These are phyloP conservation scores for Calocybe gambosa DNA, from an alignment of 1,284 basidiomycete species.

Conservation along the genomic window DNA sequence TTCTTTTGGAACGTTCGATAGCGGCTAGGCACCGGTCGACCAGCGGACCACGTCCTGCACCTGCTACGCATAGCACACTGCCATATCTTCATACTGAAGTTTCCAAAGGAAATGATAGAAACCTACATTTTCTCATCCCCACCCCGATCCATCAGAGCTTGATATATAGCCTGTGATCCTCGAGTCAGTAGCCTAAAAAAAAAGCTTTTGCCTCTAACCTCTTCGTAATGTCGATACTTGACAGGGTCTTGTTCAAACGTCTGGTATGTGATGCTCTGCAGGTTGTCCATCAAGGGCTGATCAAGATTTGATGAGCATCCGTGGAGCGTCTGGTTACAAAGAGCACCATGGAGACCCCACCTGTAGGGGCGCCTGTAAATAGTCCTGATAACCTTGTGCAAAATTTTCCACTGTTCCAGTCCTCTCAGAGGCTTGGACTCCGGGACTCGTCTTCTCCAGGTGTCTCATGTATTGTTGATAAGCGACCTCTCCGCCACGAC, in stretches of 20 bases:
- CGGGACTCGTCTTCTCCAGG: slow-evolving; percentile 70
- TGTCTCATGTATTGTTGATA: slow-evolving; percentile 90
- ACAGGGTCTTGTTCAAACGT: slow-evolving; percentile 97
- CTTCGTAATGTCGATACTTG: slow-evolving; percentile 95
- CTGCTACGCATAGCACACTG: slow-evolving; percentile 86
- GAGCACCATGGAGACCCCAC: slow-evolving; percentile 28
- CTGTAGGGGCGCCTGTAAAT: slow-evolving; percentile 91
- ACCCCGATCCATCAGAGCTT: slow-evolving; percentile 73
- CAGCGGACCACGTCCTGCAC: slow-evolving; percentile 92
- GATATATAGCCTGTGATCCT: slow-evolving; percentile 62
- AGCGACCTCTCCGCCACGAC: slow-evolving; percentile 76
- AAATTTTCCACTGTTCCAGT: slow-evolving; percentile 80
- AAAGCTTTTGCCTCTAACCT: slow-evolving; percentile 39
- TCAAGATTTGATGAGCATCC: not conserved
- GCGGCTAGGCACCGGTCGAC: slow-evolving; percentile 85
- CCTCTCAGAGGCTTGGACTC: slow-evolving; percentile 51
- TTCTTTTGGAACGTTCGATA: slow-evolving; percentile 60
- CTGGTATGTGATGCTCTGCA: slow-evolving; percentile 93
- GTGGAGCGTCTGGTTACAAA: not conserved
- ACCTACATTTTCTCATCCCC: slow-evolving; percentile 52
- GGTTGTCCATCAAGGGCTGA: slow-evolving; percentile 94
- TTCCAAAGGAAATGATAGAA: slow-evolving; percentile 2
- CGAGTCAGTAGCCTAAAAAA: slow-evolving; percentile 9
- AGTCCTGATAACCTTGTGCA: slow-evolving; percentile 92
- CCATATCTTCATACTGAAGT: slow-evolving; percentile 7